Conservation (phyloP, 768 basidiomycete genomes). For the Russula virescens region DNA sequence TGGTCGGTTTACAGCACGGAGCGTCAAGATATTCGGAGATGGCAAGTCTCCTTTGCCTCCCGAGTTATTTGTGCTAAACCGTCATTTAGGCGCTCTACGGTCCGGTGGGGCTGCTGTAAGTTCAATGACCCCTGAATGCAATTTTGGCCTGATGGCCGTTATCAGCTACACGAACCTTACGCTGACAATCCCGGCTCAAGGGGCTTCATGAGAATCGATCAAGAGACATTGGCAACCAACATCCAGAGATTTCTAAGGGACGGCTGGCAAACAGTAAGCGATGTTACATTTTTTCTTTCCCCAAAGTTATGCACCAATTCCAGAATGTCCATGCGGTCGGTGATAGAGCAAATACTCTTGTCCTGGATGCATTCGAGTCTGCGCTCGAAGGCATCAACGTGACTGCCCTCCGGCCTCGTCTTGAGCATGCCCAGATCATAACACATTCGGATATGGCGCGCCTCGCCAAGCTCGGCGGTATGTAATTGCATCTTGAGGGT, state of each 20-base stretch:
- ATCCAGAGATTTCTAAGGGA: conserved; percentile 68
- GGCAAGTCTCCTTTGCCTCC: conserved; percentile 34
- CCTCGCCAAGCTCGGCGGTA: conserved; percentile 75
- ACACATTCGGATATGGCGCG: conserved; percentile 68
- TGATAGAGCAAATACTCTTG: conserved; percentile 80
- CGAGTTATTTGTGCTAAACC: neutral
- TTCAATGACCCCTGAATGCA: neutral
- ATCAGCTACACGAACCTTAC: conserved; percentile 75
- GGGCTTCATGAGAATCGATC: conserved; percentile 71
- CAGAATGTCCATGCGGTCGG: conserved; percentile 88
- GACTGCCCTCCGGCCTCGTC: conserved; percentile 62
- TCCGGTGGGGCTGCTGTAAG: conserved; percentile 85
- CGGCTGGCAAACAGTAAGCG: conserved; percentile 85
- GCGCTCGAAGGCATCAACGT: conserved; percentile 57
- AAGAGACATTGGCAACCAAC: conserved; percentile 53
- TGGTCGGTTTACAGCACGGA: conserved; percentile 61
- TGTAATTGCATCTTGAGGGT: conserved; percentile 23
- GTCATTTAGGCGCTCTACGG: conserved; percentile 65
- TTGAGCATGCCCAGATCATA: conserved; percentile 91
- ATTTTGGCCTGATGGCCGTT: conserved; percentile 8
- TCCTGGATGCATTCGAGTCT: conserved; percentile 77
- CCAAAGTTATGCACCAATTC: neutral
- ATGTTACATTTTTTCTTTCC: too few species aligned
- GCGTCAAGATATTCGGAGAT: conserved; percentile 76
- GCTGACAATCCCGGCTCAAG: conserved; percentile 66